Conservation (phyloP, 2,329 filamentous ascomycete genomes). For the Ambrosiella cleistominuta region DNA sequence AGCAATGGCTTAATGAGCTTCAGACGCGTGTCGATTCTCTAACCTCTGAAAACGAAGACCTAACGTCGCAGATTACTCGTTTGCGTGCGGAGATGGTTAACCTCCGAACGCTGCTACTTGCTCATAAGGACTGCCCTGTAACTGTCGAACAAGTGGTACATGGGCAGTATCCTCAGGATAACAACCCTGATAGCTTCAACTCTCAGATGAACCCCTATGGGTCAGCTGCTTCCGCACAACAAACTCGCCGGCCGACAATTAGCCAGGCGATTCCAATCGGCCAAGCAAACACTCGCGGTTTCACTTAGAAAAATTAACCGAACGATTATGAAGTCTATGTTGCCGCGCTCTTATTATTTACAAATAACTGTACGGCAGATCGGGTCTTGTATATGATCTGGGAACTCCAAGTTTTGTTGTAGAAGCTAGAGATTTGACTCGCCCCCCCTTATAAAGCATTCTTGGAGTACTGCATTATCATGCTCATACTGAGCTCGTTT, state of each 20-base stretch:
- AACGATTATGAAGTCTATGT: no score
- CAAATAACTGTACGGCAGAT: no score
- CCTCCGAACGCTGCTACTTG: conserved; percentile 77
- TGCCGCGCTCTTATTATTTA: no score
- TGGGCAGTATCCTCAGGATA: conserved; percentile 34
- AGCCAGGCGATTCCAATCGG: conserved; percentile 10
- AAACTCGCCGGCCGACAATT: conserved; percentile 8
- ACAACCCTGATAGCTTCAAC: conserved; percentile 31
- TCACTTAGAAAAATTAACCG: neutral
- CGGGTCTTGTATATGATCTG: no score
- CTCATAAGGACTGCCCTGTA: conserved; percentile 91
- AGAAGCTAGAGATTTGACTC: no score
- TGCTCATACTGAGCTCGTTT: no score
- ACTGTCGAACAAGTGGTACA: conserved; percentile 53
- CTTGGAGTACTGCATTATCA: no score
- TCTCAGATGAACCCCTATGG: conserved; percentile 39
- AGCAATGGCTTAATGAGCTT: conserved; percentile 92
- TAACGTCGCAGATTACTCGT: conserved; percentile 67
- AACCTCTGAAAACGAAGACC: conserved; percentile 74
- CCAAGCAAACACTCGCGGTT: neutral
- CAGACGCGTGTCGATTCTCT: conserved; percentile 91
- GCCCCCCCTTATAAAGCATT: no score
- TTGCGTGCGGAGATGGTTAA: conserved; percentile 87
- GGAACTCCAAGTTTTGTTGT: no score
- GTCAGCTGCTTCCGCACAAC: neutral